Percentiles rank a stretch among this genome's conserved stretches.
Conservation (phyloP, 2,329 filamentous ascomycete genomes). For the Ceratocystis albifundus region DNA sequence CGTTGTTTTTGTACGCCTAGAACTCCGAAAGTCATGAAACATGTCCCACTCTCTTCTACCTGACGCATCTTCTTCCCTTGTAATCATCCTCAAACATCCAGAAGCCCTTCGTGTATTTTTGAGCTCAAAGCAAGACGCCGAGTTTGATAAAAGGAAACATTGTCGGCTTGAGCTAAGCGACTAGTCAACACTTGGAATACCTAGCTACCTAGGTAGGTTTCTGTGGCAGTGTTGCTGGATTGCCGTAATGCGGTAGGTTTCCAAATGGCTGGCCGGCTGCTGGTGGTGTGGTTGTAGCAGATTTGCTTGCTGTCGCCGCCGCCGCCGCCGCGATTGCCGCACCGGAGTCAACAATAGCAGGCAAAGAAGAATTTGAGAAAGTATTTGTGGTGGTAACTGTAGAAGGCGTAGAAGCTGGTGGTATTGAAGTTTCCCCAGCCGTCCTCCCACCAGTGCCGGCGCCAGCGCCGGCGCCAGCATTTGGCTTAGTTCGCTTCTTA, state of each 20-base stretch:
- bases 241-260: constrained; percentile 47
- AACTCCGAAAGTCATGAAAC: constrained; percentile 10
- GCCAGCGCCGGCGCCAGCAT: not conserved
- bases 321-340: not conserved
- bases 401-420: not conserved
- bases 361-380: not conserved
- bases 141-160: no score
- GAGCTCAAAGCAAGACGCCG: no score
- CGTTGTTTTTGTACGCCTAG: constrained; percentile 14
- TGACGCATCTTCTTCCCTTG: not conserved
- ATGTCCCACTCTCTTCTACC: not conserved
- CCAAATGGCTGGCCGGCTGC: constrained; percentile 35
- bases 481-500: not conserved
- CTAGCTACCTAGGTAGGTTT: constrained; percentile 34
- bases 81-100: not conserved
- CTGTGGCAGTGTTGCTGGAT: constrained; percentile 48
- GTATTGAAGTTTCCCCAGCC: not conserved
- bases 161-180: not conserved
- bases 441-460: not conserved
- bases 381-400: not conserved
- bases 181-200: not conserved
- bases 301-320: not conserved
- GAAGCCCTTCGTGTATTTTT: not conserved
- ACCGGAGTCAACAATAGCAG: not conserved
- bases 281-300: constrained; percentile 24